Evolutionary conservation across 768 basidiomycete genomes (phyloP).

Genomic region (Russula olivacea): DNA sequence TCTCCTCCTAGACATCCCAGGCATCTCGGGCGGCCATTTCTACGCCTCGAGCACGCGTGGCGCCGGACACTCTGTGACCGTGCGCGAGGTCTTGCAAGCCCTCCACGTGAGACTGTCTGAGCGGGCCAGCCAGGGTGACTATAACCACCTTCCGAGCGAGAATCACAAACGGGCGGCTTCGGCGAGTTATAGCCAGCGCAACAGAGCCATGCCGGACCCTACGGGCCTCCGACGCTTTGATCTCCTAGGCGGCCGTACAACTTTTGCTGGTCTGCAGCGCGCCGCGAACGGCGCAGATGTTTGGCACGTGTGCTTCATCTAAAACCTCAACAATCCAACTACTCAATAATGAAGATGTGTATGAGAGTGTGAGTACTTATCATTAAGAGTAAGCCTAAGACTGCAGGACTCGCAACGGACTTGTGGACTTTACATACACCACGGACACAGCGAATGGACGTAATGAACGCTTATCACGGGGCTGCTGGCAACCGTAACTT

Average conservation of each 20-base stretch:
- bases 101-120: constrained; percentile 17
- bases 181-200: constrained; percentile 15
- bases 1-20: constrained; percentile 21
- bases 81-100: constrained; percentile 20
- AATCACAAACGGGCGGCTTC: constrained; percentile 14
- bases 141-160: constrained; percentile 12
- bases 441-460: not conserved
- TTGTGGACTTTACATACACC: constrained; percentile 2
- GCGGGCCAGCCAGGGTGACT: constrained; percentile 14
- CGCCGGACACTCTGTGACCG: constrained; percentile 13
- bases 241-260: constrained; percentile 20
- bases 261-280: constrained; percentile 20
- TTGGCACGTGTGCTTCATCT: constrained; percentile 19
- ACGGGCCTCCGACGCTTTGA: constrained; percentile 19
- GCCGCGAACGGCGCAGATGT: constrained; percentile 19
- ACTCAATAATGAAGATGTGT: not conserved
- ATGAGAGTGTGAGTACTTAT: constrained; percentile 8
- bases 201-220: constrained; percentile 16
- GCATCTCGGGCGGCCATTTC: constrained; percentile 12
- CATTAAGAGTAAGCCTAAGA: constrained; percentile 4
- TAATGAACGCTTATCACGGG: not conserved
- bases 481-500: not conserved
- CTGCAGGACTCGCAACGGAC: not conserved
- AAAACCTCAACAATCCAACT: not conserved
- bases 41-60: constrained; percentile 10